A percentile compares a stretch with the other conserved stretches of the same genome.
phyloP scores from a whole-genome alignment of 1,284 basidiomycete species.

The Boletus semigastroideus region DNA sequence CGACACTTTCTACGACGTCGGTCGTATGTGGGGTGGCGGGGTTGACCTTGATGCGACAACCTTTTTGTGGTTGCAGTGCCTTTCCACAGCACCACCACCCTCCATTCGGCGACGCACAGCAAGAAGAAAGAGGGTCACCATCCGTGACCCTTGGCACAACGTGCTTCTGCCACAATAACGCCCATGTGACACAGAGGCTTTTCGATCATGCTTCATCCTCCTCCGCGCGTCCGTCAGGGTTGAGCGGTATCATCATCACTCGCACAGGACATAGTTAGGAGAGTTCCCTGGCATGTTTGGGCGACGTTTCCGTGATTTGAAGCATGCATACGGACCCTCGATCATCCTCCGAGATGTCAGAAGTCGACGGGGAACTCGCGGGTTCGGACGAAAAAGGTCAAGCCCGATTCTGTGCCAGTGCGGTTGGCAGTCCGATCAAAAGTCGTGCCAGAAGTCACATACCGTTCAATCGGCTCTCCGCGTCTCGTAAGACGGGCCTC shows the following conservation, averaged over 20 bases:
- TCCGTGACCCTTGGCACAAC: background rate
- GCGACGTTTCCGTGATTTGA: slow-evolving; percentile 7
- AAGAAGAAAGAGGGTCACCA: background rate
- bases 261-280: slow-evolving; percentile 6
- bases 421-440: background rate
- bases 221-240: slow-evolving; percentile 18
- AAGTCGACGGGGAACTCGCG: slow-evolving; percentile 7
- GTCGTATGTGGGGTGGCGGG: too few species aligned
- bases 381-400: background rate
- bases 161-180: slow-evolving; percentile 17
- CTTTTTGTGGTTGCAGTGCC: too few species aligned
- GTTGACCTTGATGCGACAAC: too few species aligned
- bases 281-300: background rate
- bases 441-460: background rate
- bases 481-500: slow-evolving; percentile 11
- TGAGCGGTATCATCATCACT: background rate
- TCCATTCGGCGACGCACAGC: too few species aligned
- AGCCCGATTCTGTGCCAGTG: too few species aligned
- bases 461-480: background rate
- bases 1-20: too few species aligned
- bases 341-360: slow-evolving; percentile 1
- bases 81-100: too few species aligned
- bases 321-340: background rate
- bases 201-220: background rate
- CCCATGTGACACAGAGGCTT: slow-evolving; percentile 9